Conservation (phyloP, 192 early-diverging fungal species). For the Irineochytrium annulatum region DNA sequence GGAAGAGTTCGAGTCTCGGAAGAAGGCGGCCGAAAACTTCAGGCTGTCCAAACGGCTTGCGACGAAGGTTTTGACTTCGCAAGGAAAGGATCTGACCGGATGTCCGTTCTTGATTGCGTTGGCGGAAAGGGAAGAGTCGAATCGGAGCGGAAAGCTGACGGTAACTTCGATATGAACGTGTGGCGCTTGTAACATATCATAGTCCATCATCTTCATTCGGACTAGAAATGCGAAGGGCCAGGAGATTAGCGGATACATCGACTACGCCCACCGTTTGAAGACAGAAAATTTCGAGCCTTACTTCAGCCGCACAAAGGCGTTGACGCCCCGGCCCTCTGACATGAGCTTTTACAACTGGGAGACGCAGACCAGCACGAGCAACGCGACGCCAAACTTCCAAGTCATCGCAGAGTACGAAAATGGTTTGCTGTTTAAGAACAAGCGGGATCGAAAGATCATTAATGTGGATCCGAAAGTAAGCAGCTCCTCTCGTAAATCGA, state of each 20-base stretch:
- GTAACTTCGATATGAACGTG: constrained; percentile 24
- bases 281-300: constrained; percentile 62
- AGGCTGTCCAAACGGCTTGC: constrained; percentile 54
- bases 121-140: constrained; percentile 61
- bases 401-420: constrained; percentile 65
- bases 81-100: constrained; percentile 47
- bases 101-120: constrained; percentile 55
- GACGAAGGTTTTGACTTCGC: constrained; percentile 50
- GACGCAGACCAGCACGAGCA: constrained; percentile 59
- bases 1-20: constrained; percentile 59
- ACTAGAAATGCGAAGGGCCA: constrained; percentile 52
- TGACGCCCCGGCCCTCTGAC: constrained; percentile 52
- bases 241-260: constrained; percentile 60
- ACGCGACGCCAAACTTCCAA: constrained; percentile 63
- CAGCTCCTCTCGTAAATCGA: background rate
- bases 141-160: constrained; percentile 58
- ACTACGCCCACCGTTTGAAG: constrained; percentile 61
- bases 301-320: constrained; percentile 36
- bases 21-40: constrained; percentile 62
- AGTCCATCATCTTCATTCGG: constrained; percentile 58
- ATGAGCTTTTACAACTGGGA: constrained; percentile 69
- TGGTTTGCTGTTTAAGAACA: constrained; percentile 63
- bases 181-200: background rate
- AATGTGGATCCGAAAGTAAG: constrained; percentile 60
- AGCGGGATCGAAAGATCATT: constrained; percentile 61